These are phyloP conservation scores for Tetrastigma voinierianum DNA, from an alignment of 164 flowering plant genomes.

Conservation along the genomic window DNA sequence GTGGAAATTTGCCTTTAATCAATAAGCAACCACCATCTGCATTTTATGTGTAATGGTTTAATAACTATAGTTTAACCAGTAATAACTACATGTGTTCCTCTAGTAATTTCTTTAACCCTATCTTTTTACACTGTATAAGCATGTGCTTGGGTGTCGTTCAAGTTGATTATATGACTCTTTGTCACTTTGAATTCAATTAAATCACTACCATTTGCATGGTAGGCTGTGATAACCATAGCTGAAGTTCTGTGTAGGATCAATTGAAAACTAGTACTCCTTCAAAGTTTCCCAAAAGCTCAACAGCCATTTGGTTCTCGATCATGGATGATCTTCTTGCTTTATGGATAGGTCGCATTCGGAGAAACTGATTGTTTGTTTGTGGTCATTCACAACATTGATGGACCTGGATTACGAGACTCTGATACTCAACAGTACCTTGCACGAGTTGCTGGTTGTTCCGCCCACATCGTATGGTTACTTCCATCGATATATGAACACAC, in stretches of 20 bases:
- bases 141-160: no score
- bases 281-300: no score
- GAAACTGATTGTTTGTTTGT: conserved; percentile 54
- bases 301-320: conserved; percentile 67
- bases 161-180: background rate
- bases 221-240: conserved; percentile 72
- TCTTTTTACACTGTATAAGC: no score
- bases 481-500: conserved; percentile 90
- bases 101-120: no score
- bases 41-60: no score
- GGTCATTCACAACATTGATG: conserved; percentile 88
- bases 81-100: no score
- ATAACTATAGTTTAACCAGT: no score
- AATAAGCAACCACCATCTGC: no score
- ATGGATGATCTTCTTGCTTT: conserved; percentile 78
- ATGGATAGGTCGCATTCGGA: conserved; percentile 50
- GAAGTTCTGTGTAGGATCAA: conserved; percentile 74
- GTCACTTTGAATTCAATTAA: background rate
- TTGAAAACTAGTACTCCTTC: conserved; percentile 39
- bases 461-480: conserved; percentile 75
- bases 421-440: conserved; percentile 87
- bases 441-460: conserved; percentile 75
- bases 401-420: conserved; percentile 84
- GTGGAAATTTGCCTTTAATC: no score
- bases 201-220: conserved; percentile 8